These are phyloP conservation scores for Tubosaeta sp. DNA, from an alignment of 768 basidiomycete genomes.

Conservation along the genomic window DNA sequence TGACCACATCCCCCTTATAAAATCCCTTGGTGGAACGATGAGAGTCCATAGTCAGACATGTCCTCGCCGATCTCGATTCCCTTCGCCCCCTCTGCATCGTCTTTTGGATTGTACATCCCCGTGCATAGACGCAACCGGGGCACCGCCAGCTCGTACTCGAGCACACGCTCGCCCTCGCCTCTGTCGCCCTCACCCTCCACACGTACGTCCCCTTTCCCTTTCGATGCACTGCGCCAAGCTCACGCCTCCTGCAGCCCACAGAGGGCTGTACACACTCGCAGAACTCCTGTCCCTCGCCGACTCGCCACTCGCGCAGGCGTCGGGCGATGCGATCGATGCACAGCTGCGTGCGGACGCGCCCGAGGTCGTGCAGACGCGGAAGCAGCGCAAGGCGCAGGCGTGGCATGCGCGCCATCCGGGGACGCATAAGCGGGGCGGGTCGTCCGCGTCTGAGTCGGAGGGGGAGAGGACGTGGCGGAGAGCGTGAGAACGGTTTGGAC, in stretches of 20 bases:
- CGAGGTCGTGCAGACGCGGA: no score
- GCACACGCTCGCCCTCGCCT: conserved; percentile 11
- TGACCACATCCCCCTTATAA: conserved; percentile 2
- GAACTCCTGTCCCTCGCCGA: conserved; percentile 23
- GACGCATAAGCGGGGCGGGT: no score
- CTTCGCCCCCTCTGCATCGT: neutral
- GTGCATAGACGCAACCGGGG: conserved; percentile 33
- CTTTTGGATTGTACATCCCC: conserved; percentile 35
- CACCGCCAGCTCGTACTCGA: conserved; percentile 15
- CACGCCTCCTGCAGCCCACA: neutral
- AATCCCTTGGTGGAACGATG: neutral
- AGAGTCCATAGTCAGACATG: conserved; percentile 13
- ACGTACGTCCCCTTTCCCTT: neutral
- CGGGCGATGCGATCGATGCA: neutral
- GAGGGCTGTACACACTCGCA: conserved; percentile 20
- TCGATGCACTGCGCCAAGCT: neutral
- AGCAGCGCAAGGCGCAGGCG: conserved; percentile 23
- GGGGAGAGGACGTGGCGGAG: no score
- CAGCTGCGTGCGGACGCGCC: no score
- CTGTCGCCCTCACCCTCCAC: conserved; percentile 2
- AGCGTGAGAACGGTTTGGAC: no score
- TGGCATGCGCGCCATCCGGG: conserved; percentile 18
- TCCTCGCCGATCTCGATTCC: conserved; percentile 18
- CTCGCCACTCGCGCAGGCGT: conserved; percentile 19
- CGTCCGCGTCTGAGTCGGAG: no score